phyloP scores from a whole-genome alignment of 202 grass and related monocot species.

The Cymbopogon flexuosus region DNA sequence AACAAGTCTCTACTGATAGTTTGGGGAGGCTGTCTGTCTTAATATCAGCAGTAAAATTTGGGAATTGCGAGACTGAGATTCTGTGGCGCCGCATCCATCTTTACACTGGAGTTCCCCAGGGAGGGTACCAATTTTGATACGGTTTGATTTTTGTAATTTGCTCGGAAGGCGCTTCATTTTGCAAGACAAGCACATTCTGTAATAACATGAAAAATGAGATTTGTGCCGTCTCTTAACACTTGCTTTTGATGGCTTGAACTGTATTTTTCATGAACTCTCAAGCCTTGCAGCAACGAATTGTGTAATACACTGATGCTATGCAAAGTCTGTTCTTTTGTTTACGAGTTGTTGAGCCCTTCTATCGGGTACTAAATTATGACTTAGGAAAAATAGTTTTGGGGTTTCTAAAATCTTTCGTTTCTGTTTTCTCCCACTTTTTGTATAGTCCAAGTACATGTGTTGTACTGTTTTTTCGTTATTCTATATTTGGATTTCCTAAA shows the following conservation, averaged over 20 bases:
- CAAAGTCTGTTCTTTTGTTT: too few species aligned
- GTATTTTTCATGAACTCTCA: not conserved
- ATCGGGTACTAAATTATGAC: too few species aligned
- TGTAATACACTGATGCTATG: not conserved
- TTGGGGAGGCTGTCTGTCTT: not conserved
- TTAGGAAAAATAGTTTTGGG: too few species aligned
- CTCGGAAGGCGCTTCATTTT: not conserved
- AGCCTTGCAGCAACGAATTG: not conserved
- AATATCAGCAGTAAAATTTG: not conserved
- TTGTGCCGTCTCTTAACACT: not conserved
- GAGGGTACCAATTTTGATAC: slow-evolving; percentile 24
- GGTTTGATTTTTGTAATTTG: slow-evolving; percentile 10
- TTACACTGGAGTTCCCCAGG: not conserved
- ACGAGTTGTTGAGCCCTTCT: too few species aligned
- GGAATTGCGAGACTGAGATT: not conserved
- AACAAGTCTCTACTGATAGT: not conserved
- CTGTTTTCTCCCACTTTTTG: too few species aligned
- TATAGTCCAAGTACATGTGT: too few species aligned
- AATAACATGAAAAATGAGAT: not conserved
- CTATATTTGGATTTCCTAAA: too few species aligned
- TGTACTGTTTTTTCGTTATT: too few species aligned
- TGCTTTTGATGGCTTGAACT: not conserved
- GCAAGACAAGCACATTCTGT: not conserved
- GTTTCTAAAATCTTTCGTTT: too few species aligned
- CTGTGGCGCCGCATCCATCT: not conserved